Evolutionary conservation across 768 basidiomycete genomes (phyloP).

Genomic region (Inosperma sp.): DNA sequence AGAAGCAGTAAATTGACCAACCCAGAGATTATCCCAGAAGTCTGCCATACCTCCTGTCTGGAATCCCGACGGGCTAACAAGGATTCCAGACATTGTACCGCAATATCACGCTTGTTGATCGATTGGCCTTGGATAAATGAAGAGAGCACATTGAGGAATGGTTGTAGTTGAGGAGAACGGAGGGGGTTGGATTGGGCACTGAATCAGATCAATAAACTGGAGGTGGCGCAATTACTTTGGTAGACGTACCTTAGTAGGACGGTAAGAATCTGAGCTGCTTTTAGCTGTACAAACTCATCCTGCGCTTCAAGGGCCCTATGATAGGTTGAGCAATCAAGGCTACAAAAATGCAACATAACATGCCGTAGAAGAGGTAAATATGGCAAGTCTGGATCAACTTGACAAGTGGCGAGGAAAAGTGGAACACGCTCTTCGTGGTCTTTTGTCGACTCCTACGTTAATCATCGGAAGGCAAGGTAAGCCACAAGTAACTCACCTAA

Average conservation of each 20-base stretch:
- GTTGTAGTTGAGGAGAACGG: slow-evolving; percentile 48
- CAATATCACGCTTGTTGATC: slow-evolving; percentile 76
- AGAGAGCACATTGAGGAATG: slow-evolving; percentile 58
- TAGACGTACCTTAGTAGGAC: slow-evolving; percentile 66
- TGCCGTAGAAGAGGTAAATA: slow-evolving; percentile 77
- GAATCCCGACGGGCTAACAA: slow-evolving; percentile 78
- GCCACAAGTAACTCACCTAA: slow-evolving; percentile 45
- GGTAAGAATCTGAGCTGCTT: slow-evolving; percentile 82
- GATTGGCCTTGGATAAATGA: slow-evolving; percentile 56
- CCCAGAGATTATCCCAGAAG: slow-evolving; percentile 66
- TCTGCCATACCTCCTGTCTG: slow-evolving; percentile 76
- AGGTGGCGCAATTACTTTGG: not conserved
- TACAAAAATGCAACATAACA: slow-evolving; percentile 6
- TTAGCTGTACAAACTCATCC: slow-evolving; percentile 95
- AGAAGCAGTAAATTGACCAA: slow-evolving; percentile 27
- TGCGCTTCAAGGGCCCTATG: slow-evolving; percentile 73
- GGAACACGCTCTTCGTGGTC: slow-evolving; percentile 87
- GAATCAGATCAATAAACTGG: slow-evolving; percentile 12
- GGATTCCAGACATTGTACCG: slow-evolving; percentile 87
- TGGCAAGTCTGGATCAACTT: slow-evolving; percentile 74
- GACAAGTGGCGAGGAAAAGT: slow-evolving; percentile 59
- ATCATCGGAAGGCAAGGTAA: not conserved
- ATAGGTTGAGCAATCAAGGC: not conserved
- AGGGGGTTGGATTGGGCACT: slow-evolving; percentile 50
- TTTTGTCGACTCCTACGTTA: slow-evolving; percentile 23